Base-by-base conservation (phyloP, 1,139 yeast species). In the Saccharomyces pastorianus region DNA sequence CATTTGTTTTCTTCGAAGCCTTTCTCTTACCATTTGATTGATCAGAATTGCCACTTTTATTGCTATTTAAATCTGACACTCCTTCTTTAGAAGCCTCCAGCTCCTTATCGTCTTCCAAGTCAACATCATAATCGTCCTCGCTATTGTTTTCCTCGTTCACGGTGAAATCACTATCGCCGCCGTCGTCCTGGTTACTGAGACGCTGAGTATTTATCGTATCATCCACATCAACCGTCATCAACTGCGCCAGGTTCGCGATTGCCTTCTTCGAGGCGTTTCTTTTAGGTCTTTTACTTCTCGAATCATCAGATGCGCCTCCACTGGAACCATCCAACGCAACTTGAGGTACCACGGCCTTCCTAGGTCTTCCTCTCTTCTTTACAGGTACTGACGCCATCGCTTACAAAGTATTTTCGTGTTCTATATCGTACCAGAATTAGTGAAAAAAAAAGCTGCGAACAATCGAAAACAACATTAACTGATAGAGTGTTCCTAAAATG, bases 101-200 rank as follows among this genome's bases (percentile, higher is more conserved):
- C 32, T 55, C 63, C 28, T 58, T 59, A 1, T 54, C 61, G 3
- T 56, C 60, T 29, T 56, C 61, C 42, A 58, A 61, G 25, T 51
- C 46, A 42, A 55, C 56, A 34, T 54, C 57, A 31, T 53, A 54
- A 7, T 52, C 48, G 27, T 50, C 54, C 5, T 38, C 55, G 4
- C 49, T 59, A 14, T 54, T 52, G 8, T 34, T 52, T 47, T 55
- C 52, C 47, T 44, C 53, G 23, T 32, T 28, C 49, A 29, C 29
- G 0, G 25, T 31, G 14, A 29, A 47, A 11, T 44, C 53, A 2
- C 23, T 14, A 9, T 47, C 50, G 20, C 20, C 25, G n/a, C 13
- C 38, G 20, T 27, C 32, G 6, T 50, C 48, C 25, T 46, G 44
- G 8, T 25, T 32, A n/a, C 4, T 46, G 26, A 42, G 47, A 8